A percentile compares a stretch with the other conserved stretches of the same genome.
phyloP scores from a whole-genome alignment of 345 rosid genomes.

The Arabis hirsuta region DNA sequence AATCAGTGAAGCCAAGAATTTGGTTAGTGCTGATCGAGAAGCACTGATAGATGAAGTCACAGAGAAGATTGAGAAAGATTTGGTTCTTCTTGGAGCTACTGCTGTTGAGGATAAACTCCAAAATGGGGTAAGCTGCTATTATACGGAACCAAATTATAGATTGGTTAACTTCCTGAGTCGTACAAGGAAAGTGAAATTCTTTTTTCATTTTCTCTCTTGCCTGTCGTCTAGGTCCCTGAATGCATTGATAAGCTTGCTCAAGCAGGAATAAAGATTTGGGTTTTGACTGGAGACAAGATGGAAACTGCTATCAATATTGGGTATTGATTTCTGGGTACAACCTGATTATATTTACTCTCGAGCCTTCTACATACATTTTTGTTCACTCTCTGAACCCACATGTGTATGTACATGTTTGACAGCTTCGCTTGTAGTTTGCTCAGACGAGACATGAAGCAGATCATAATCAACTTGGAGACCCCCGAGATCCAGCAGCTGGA shows the following conservation, averaged over 20 bases:
- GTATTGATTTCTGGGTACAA: conserved; percentile 45
- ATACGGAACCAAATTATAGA: neutral
- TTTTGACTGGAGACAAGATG: conserved; percentile 98
- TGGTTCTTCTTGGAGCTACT: conserved; percentile 93
- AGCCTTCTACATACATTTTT: conserved; percentile 21
- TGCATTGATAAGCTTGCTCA: conserved; percentile 98
- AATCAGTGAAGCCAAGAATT: conserved; percentile 75
- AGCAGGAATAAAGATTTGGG: conserved; percentile 99
- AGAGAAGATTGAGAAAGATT: conserved; percentile 74
- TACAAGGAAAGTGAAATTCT: conserved; percentile 4
- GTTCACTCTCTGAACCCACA: conserved; percentile 39
- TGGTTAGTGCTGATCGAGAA: conserved; percentile 79
- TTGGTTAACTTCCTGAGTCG: neutral
- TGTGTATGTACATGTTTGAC: conserved; percentile 47
- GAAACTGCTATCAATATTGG: conserved; percentile 99
- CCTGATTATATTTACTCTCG: conserved; percentile 2
- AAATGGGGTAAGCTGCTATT: conserved; percentile 71
- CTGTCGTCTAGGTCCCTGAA: conserved; percentile 71
- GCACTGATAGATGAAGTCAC: conserved; percentile 70
- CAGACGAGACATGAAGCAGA: conserved; percentile 95
- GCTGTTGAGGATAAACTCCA: conserved; percentile 99
- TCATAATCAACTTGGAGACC: conserved; percentile 73
- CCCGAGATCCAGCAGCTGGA: conserved; percentile 76
- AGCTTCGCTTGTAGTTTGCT: conserved; percentile 96
- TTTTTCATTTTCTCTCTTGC: conserved; percentile 16